These are phyloP conservation scores for Lentinus polychrous DNA, from an alignment of 1,284 basidiomycete species.

Conservation along the genomic window DNA sequence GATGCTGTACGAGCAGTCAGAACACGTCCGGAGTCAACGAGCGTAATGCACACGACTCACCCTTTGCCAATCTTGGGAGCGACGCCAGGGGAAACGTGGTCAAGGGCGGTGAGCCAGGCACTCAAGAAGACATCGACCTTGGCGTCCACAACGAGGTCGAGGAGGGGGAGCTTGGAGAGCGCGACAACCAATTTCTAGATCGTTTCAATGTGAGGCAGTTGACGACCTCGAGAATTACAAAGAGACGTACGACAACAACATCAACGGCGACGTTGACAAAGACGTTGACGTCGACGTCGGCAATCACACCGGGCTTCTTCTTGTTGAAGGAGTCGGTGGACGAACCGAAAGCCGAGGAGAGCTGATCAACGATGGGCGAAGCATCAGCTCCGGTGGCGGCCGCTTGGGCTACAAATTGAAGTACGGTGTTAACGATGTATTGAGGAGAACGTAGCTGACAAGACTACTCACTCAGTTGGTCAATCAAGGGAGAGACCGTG, in stretches of 20 bases:
- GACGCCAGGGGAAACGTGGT: not conserved
- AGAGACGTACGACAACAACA: not conserved
- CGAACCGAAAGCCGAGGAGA: not conserved
- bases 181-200: not conserved
- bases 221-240: not conserved
- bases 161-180: not conserved
- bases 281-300: not conserved
- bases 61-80: not conserved
- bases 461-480: conserved; percentile 3
- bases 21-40: too few species aligned
- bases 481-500: conserved; percentile 4
- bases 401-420: not conserved
- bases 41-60: not conserved
- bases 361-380: not conserved
- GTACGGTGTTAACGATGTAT: not conserved
- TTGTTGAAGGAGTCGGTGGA: not conserved
- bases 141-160: conserved; percentile 1
- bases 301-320: not conserved
- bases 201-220: not conserved
- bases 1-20: too few species aligned
- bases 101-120: conserved; percentile 2
- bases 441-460: not conserved
- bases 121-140: conserved; percentile 7
- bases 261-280: not conserved
- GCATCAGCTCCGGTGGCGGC: not conserved